phyloP scores from a whole-genome alignment of 371 early-diverging fungal species.

The Furculomyces boomerangus region DNA sequence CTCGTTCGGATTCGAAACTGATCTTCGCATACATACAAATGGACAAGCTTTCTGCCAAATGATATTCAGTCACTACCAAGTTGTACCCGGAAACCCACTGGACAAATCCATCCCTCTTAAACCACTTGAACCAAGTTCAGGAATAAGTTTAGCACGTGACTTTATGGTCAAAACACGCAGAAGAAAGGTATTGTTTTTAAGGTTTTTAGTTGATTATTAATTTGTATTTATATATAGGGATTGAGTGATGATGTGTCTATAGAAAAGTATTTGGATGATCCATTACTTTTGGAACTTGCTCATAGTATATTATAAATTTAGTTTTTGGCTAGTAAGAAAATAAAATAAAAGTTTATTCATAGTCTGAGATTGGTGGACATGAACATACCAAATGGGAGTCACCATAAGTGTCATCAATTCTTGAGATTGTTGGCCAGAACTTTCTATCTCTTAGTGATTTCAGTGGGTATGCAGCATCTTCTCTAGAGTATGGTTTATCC shows the following conservation, averaged over 20 bases:
- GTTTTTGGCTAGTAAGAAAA: constrained; percentile 4
- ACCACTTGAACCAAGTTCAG: constrained; percentile 52
- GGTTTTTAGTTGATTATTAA: background rate
- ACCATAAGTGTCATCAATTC: constrained; percentile 90
- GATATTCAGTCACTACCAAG: constrained; percentile 93
- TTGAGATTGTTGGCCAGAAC: constrained; percentile 85
- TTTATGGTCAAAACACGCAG: constrained; percentile 96
- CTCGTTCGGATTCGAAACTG: constrained; percentile 90
- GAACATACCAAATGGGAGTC: constrained; percentile 87
- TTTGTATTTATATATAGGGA: constrained; percentile 18
- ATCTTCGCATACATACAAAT: constrained; percentile 86
- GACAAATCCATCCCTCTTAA: constrained; percentile 68
- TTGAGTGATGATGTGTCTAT: constrained; percentile 83
- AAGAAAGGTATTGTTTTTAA: constrained; percentile 33
- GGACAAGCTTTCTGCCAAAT: constrained; percentile 93
- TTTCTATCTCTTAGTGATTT: constrained; percentile 59
- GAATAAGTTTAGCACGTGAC: constrained; percentile 77
- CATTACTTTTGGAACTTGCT: constrained; percentile 12
- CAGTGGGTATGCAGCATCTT: constrained; percentile 83
- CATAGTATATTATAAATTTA: constrained; percentile 8
- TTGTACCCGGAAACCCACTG: constrained; percentile 92
- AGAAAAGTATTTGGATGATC: constrained; percentile 87
- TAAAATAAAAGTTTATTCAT: constrained; percentile 9
- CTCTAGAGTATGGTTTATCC: constrained; percentile 67
- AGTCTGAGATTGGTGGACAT: constrained; percentile 32